Evolutionary conservation across 768 basidiomycete genomes (phyloP), one percentile per base, ranked within the genome.

Genomic region (Nevesoporus exiguus): DNA sequence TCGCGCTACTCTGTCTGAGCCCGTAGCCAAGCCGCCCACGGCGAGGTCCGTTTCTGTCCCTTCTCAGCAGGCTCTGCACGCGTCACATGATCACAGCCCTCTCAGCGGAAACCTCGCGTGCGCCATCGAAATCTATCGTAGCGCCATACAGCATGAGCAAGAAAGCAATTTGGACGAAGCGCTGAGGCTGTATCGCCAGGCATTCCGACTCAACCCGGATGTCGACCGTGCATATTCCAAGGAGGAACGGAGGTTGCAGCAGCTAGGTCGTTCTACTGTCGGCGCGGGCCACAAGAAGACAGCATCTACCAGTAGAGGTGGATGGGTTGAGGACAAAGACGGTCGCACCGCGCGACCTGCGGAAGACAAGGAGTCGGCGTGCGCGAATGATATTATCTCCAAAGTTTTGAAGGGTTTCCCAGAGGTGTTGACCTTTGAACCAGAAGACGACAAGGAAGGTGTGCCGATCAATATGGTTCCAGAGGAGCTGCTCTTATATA

Each of bases 101-200:
- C 63, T 75, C 48, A 74, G 75, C 31, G 69, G 65, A 9, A 62
- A 41, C 19, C 72, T 82, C 27, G 63, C 67, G 40, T 72, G 66
- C 44, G 90, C 90, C 5, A 72, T 92, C 42, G 78, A 79, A 9
- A 60, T 85, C 13, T 97, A 96, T 67, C 71, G 79, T 27, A 76
- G 72, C 19, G 93, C 93, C 9, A 78, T 93, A 29, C 76, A 82
- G 36, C 76, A 80, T 43, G 93, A 97, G 68, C 87, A 90, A 65
- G 73, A 71, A 41, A 83, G 91, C 36, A 74, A 87, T 55, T 74
- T 92, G 46, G 88, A 93, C 58, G 82, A 86, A 31, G 93, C 93
- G 11, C 70, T 93, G 10, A 64, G 70, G 24, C 71, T 93, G 8
- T 97, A 96, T 63, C 83, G 90, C 10, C 81, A 82, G 56, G 90